Evolutionary conservation across 371 early-diverging fungal species (phyloP).

Genomic region (Apophysomyces elegans): DNA sequence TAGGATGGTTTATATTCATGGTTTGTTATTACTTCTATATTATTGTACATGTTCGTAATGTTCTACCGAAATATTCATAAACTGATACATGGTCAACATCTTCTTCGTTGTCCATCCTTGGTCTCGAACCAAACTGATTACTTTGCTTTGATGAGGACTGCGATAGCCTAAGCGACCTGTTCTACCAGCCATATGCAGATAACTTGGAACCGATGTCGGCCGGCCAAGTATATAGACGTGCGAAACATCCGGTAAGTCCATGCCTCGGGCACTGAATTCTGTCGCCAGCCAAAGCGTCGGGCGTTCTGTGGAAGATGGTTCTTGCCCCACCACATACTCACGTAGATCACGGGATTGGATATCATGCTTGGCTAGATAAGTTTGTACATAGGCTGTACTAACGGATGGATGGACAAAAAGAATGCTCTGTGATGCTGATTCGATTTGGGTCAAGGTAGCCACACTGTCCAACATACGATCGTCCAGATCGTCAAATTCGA

Average conservation of each 20-base stretch:
- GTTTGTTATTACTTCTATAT: neutral
- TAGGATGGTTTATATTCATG: neutral
- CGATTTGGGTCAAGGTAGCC: slow-evolving; percentile 52
- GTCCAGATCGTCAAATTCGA: slow-evolving; percentile 57
- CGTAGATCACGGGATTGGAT: slow-evolving; percentile 35
- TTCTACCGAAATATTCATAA: slow-evolving; percentile 34
- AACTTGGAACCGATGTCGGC: slow-evolving; percentile 65
- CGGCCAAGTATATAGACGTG: slow-evolving; percentile 85
- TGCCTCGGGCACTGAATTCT: slow-evolving; percentile 83
- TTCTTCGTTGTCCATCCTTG: slow-evolving; percentile 42
- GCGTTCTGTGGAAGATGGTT: neutral
- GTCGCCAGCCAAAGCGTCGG: slow-evolving; percentile 65
- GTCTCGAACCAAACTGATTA: slow-evolving; percentile 60
- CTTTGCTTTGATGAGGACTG: slow-evolving; percentile 49
- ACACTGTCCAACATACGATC: slow-evolving; percentile 69
- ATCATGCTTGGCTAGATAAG: slow-evolving; percentile 28
- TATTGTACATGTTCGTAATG: slow-evolving; percentile 44
- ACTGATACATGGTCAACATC: slow-evolving; percentile 43
- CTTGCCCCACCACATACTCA: slow-evolving; percentile 11
- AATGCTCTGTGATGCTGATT: slow-evolving; percentile 57
- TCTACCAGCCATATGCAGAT: slow-evolving; percentile 87
- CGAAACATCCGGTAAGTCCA: slow-evolving; percentile 84
- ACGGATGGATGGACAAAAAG: slow-evolving; percentile 56
- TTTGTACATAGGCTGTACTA: slow-evolving; percentile 33
- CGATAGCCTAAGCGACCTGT: slow-evolving; percentile 67